Evolutionary conservation across 2,329 filamentous ascomycete genomes (phyloP), one percentile per base, ranked within the genome.

Genomic region (Trichocomaceae sp.): DNA sequence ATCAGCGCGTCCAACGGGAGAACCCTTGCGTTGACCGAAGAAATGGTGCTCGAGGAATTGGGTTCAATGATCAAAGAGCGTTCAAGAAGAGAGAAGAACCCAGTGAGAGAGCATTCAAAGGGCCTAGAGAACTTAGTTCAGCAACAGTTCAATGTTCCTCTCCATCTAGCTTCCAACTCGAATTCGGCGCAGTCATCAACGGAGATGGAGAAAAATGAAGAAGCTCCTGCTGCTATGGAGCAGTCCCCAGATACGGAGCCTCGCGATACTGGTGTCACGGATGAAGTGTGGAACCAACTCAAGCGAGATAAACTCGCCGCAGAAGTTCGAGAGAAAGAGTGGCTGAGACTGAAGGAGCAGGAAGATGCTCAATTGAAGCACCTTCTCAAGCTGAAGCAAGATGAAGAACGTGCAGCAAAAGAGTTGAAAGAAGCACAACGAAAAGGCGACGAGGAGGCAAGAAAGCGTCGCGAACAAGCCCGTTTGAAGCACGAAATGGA

Each of bases 391-490:
- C 17, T 29, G 53, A 26, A 51, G 20, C n/a, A 44, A 9, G 26
- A 52, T 15, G 41, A 45, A 22, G 35, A 47, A 1, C 15, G 13
- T 6, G 44, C 29, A 5, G 17, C 39, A 44, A 47, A 47, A 23
- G 17, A 58, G 31, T 48, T 54, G 1, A 54, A 59, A 20, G 37
- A 58, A 39, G 29, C 29, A 7, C 39, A 29, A 31, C 42, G 8
- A 37, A 17, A 17, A 48, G 7, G 41, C 54, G 37, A 51, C 12
- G 49, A 44, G 19, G 58, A 61, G 6, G 50, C 53, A 3, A 15
- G 62, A 57, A 17, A 58, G 69, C n/a, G 66, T 71, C 56, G 70
- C 69, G 55, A 64, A 62, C 57, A 72, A 53, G 57, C 50, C 13
- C 59, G 57, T 9, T 26, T 63, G 10, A 41, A 47, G 19, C 60